Percentiles rank a stretch among this genome's conserved stretches.
Conservation (phyloP, 2,329 filamentous ascomycete species). For the Stagonosporopsis rhizophila region DNA sequence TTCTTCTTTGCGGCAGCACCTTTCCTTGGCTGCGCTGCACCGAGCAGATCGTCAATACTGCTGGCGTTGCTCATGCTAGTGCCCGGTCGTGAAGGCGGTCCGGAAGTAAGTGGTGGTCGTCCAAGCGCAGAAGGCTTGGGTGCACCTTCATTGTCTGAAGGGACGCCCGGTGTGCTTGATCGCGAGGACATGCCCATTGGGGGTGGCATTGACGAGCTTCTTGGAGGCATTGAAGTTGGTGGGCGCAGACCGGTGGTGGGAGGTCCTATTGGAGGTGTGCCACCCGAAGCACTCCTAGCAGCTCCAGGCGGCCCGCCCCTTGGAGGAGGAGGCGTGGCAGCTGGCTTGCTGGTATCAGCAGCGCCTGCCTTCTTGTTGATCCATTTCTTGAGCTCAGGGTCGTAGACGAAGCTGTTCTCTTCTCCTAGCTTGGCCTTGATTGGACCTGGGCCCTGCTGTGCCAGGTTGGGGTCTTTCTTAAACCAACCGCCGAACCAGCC, state of each 20-base stretch:
- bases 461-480: constrained; percentile 68
- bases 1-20: constrained; percentile 66
- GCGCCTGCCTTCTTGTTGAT: constrained; percentile 89
- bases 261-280: constrained; percentile 46
- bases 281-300: constrained; percentile 60
- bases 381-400: constrained; percentile 97
- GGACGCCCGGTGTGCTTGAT: constrained; percentile 43
- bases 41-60: constrained; percentile 91
- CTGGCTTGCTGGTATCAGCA: constrained; percentile 63
- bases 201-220: constrained; percentile 49
- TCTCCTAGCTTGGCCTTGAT: constrained; percentile 94
- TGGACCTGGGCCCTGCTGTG: constrained; percentile 60
- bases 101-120: constrained; percentile 35
- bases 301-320: constrained; percentile 58
- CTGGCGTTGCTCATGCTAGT: constrained; percentile 91
- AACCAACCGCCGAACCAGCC: constrained; percentile 87
- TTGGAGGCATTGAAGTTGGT: constrained; percentile 30
- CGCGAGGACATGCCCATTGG: constrained; percentile 41
- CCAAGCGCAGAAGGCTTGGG: constrained; percentile 33
- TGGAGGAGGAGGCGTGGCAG: constrained; percentile 78
- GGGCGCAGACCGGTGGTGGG: constrained; percentile 23
- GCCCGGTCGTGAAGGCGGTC: constrained; percentile 59
- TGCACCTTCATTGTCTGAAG: constrained; percentile 39
- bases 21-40: constrained; percentile 74
- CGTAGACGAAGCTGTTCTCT: constrained; percentile 90